Evolutionary conservation across 2,329 filamentous ascomycete species (phyloP).

Genomic region (Daldinia eschscholtzii): DNA sequence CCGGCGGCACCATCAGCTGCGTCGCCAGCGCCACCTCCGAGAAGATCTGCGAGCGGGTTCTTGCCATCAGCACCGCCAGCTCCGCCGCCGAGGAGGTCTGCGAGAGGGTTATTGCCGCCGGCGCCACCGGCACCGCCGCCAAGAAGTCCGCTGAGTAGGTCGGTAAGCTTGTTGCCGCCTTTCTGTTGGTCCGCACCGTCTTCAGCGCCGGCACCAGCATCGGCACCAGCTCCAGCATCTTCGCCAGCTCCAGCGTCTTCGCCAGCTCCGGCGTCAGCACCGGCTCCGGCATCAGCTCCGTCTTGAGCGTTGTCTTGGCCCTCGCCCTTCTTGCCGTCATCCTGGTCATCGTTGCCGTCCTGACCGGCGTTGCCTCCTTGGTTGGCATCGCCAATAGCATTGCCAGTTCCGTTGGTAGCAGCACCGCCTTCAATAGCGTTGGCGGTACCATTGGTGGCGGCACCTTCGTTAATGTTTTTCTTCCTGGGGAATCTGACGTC

Average conservation of each 20-base stretch:
- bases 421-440: constrained; percentile 23
- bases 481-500: constrained; percentile 42
- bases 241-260: background rate
- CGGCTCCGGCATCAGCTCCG: background rate
- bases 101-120: constrained; percentile 19
- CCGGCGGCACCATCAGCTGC: background rate
- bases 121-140: constrained; percentile 14
- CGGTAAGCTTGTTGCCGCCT: constrained; percentile 27
- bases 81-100: background rate
- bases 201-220: constrained; percentile 14
- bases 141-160: constrained; percentile 33
- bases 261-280: background rate
- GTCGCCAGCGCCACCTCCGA: background rate
- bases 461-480: constrained; percentile 17
- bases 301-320: constrained; percentile 12
- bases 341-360: constrained; percentile 1
- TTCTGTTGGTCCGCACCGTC: constrained; percentile 25
- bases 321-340: constrained; percentile 13
- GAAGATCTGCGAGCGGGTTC: constrained; percentile 19
- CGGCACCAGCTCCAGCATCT: background rate
- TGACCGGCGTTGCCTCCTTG: constrained; percentile 17
- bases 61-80: constrained; percentile 21
- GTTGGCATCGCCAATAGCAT: constrained; percentile 22
- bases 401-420: constrained; percentile 37
- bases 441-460: constrained; percentile 13